These are phyloP conservation scores for Atkinsonella texensis DNA, from an alignment of 2,329 filamentous ascomycete species.

Conservation along the genomic window DNA sequence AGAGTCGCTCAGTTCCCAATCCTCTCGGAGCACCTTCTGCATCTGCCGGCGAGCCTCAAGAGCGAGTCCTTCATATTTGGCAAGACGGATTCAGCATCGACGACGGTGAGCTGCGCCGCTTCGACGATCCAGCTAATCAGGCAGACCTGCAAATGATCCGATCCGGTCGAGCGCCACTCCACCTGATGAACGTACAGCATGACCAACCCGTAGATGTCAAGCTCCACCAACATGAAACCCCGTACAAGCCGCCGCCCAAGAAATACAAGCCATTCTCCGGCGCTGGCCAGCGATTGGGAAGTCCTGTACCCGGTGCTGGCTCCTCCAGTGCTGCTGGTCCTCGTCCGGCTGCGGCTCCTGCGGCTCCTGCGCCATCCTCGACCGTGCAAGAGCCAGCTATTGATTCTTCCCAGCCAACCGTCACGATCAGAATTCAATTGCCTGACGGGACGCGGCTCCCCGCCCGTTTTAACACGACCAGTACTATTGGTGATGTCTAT, in stretches of 20 bases:
- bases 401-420: constrained; percentile 53
- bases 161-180: constrained; percentile 61
- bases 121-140: constrained; percentile 66
- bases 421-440: constrained; percentile 66
- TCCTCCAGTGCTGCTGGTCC: constrained; percentile 14
- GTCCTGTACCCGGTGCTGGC: constrained; percentile 55
- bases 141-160: constrained; percentile 65
- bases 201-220: constrained; percentile 71
- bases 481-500: constrained; percentile 70
- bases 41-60: constrained; percentile 37
- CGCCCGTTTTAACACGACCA: constrained; percentile 70
- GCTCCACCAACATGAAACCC: constrained; percentile 62
- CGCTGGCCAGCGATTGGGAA: constrained; percentile 61
- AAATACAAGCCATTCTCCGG: constrained; percentile 67
- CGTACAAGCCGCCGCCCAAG: constrained; percentile 58
- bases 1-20: constrained; percentile 57
- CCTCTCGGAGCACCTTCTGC: constrained; percentile 27
- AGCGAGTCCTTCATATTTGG: constrained; percentile 68
- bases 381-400: constrained; percentile 27
- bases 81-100: constrained; percentile 76
- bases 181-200: constrained; percentile 63
- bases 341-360: constrained; percentile 13
- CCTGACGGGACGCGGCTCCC: constrained; percentile 65
- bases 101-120: constrained; percentile 65
- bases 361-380: constrained; percentile 24